phyloP scores from a whole-genome alignment of 768 basidiomycete genomes.

The Podaxis sp. region DNA sequence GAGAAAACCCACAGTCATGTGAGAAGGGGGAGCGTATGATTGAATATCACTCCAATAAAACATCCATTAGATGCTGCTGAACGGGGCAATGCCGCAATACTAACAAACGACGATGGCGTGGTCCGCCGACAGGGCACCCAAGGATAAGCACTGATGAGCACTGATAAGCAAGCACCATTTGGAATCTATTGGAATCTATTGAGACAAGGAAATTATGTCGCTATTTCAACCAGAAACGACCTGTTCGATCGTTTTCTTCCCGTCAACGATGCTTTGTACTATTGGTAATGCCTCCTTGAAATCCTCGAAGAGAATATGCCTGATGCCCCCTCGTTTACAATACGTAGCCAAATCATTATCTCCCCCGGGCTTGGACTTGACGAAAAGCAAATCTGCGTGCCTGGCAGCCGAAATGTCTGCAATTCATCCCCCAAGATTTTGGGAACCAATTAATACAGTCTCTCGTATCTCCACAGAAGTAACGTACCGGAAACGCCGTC shows the following conservation, averaged over 20 bases:
- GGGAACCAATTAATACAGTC: neutral
- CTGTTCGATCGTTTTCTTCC: constrained; percentile 56
- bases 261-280: constrained; percentile 71
- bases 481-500: constrained; percentile 90
- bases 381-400: constrained; percentile 94
- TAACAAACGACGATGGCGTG: neutral
- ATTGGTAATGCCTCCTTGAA: constrained; percentile 62
- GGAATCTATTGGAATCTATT: neutral
- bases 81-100: neutral
- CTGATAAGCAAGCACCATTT: neutral
- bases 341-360: constrained; percentile 88
- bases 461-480: neutral
- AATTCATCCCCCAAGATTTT: neutral
- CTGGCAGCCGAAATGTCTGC: constrained; percentile 89
- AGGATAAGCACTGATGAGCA: no score
- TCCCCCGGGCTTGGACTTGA: constrained; percentile 74
- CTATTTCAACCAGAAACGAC: constrained; percentile 27
- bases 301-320: constrained; percentile 75
- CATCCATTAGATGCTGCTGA: neutral
- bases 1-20: neutral
- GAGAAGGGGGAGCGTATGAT: neutral
- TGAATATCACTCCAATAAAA: neutral
- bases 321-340: constrained; percentile 77
- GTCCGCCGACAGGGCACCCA: no score
- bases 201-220: neutral